Base-by-base conservation (phyloP, 2,329 filamentous ascomycete genomes). In the Fusarium nodosum region DNA sequence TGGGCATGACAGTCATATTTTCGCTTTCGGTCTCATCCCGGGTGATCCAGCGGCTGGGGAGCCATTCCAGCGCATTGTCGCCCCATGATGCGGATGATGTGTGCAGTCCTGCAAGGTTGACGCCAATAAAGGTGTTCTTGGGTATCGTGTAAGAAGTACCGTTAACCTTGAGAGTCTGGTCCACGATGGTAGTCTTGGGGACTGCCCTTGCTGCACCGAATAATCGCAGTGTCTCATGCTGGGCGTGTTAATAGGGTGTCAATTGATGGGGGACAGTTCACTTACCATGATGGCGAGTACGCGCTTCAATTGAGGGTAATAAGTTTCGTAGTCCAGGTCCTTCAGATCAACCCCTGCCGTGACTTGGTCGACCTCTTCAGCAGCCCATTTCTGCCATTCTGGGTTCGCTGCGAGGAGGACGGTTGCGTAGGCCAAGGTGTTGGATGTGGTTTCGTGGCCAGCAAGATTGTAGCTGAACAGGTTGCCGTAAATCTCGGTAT, bases 391-490 rank as follows among this genome's bases (percentile, higher is more conserved):
- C 60, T 86, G 84, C 4, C 83, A 78, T 5, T 80, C 73, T 0
- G 80, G 82, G 41, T 83, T 65, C 0, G 79, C 77, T 3, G 84
- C 83, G 3, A 87, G 76, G 11, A 84, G 80, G 9, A 80, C 71
- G 2, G 84, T 71, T 1, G 79, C 74, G 53, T 80, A 85, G 1
- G 79, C 78, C 8, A 86, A 69, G 0, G 80, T 81, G 30, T 83
- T 80, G 1, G 84, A 82, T 0, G 83, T 84, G 0, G 84, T 86
- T 60, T 87, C 84, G 59, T 86, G 83, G 1, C 85, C 85, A 0
- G 85, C 84, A 51, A 86, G 77, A 48, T 82, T 85, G 64, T 85
- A 79, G 2, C 82, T 75, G 53, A 84, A 84, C 47, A 85, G 74
- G 46, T 86, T 86, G 16, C 84, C 83, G 41, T 82, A 82, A 8